Base-by-base conservation (phyloP, 768 basidiomycete species). In the Mrakia blollopis region DNA sequence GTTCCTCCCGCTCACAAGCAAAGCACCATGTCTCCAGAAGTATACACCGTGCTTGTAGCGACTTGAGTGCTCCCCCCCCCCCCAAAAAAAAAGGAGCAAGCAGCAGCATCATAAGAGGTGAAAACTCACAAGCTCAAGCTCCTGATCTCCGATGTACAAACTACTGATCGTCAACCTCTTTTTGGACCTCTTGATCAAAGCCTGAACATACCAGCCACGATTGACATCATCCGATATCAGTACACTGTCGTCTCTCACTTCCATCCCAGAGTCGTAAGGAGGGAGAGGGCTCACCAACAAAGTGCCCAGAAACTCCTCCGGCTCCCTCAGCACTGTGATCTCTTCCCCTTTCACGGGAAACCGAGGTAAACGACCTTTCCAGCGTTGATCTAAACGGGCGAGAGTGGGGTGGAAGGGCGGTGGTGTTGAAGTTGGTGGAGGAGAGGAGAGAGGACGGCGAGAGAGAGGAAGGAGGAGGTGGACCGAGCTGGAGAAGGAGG, bases 71-170 rank as follows among this genome's bases (percentile, higher is more conserved):
- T n/a, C n/a, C n/a, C n/a, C n/a, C n/a, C n/a, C n/a, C n/a, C n/a
- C n/a, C 35, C 30, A 28, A 4, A 8, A 7, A 60, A 35, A 28
- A 14, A 30, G 10, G 52, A 23, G 16, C 28, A 21, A 5, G 69
- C 10, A 44, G 44, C 2, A 44, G 14, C 11, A 9, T 44, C 44
- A n/a, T n/a, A n/a, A n/a, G 47, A 50, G 14, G 16, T 14, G 44
- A 9, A 21, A 50, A 86, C 91, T 80, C 75, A 95, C 96, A 79
- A 99, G 87, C 78, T 92, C 88, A 13, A 85, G 84, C 82, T 97
- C 93, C 71, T 89, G 87, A 16, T 89, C 87, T 18, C 93, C 93
- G 73, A 97, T 89, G 82, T 97, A 97, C 16, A 97, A 70, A 60
- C 80, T 83, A 0, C 96, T 97, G 39, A 99, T 87, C 81, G 95